Evolutionary conservation across 2,329 filamentous ascomycete species (phyloP), one percentile per base, ranked within the genome.

Genomic region (Colletotrichum sp.): DNA sequence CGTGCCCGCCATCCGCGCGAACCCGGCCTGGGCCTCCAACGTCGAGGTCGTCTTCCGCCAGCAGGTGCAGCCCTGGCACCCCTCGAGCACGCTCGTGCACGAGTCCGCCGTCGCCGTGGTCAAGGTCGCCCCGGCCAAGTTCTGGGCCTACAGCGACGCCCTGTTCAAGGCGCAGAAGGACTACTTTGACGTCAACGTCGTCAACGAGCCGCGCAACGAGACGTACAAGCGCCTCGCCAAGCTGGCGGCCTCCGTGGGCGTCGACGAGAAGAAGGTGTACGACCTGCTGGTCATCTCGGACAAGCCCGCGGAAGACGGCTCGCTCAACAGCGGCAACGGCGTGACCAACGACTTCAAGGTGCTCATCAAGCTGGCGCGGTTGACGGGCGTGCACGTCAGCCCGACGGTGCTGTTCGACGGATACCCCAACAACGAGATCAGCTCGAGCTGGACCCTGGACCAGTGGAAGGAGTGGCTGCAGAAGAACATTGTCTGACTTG

Each of bases 21-120:
- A 92, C 80, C 92, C 94, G 78, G 80, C 86, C 28, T 89, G 87
- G 83, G 83, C 87, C 16, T 79, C 87, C 76, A 89, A 89, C 77
- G 87, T 98, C 4, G 90, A 94, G 80, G 89, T 98, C 80, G 91
- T 99, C 81, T 95, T 98, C 89, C 94, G 96, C 66, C 96, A 96
- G 84, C 96, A 98, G 84, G 92, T 98, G 81, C 96, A 98, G 87
- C 95, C 96, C 16, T 98, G 96, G 96, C 96, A 99, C 86, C 96
- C 96, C 3, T 95, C 94, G 24, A 96, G 92, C 55, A 96, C 94
- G 8, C 89, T 96, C 13, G 89, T 91, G 72, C 95, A 96, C 87
- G 96, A 99, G 89, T 94, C 96, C 36, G 96, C 89, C 5, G 90
- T 95, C 36, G 96, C 96, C 4, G 95, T 98, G 2, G 89, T 96